These are phyloP conservation scores for Cyclotella atomus DNA, from an alignment of 108 stramenopile species.

Conservation along the genomic window DNA sequence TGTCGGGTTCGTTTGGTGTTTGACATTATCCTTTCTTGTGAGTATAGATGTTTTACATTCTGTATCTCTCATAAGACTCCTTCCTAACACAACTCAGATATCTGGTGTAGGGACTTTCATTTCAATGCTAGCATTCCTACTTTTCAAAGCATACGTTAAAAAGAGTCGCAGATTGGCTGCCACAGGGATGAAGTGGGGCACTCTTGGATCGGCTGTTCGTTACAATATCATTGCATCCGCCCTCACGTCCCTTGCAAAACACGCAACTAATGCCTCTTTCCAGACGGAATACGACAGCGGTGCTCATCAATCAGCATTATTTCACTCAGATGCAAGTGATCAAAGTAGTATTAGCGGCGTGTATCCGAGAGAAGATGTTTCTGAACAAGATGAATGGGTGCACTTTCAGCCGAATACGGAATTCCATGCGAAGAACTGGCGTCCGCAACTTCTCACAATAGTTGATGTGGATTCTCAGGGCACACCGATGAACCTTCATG, in stretches of 20 bases:
- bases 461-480: conserved; percentile 67
- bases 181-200: conserved; percentile 52
- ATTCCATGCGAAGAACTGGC: conserved; percentile 80
- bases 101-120: conserved; percentile 19
- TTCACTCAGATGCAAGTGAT: not conserved
- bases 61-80: not conserved
- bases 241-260: conserved; percentile 33
- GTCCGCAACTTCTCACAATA: conserved; percentile 82
- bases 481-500: conserved; percentile 50
- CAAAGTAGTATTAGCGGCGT: not conserved
- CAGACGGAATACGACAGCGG: conserved; percentile 5
- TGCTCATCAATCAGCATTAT: not conserved
- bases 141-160: conserved; percentile 55
- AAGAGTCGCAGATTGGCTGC: conserved; percentile 36
- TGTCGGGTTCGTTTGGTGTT: conserved; percentile 70
- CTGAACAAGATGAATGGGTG: conserved; percentile 26
- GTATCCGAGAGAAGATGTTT: not conserved
- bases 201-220: conserved; percentile 43
- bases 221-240: conserved; percentile 48
- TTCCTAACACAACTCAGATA: not conserved
- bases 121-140: conserved; percentile 29
- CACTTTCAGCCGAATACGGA: conserved; percentile 35
- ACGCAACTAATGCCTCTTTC: conserved; percentile 7
- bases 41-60: not conserved
- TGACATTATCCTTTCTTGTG: conserved; percentile 63